Conservation (phyloP, 1,284 basidiomycete species). For the Ustilago bromivora region DNA sequence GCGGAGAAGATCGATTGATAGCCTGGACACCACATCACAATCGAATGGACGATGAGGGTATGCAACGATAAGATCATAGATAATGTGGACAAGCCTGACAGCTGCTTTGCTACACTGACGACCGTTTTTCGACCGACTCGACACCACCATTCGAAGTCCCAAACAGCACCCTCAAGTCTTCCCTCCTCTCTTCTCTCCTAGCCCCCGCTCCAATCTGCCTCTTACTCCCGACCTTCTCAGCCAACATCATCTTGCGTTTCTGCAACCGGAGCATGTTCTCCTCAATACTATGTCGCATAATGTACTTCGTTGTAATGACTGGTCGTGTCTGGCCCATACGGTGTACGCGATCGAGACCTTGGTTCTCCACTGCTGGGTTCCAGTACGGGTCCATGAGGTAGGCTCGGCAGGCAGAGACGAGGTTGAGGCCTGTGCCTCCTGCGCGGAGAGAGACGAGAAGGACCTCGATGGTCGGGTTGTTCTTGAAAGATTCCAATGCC, state of each 20-base stretch:
- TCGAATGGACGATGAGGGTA: not conserved
- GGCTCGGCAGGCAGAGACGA: slow-evolving; percentile 75
- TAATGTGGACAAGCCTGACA: not conserved
- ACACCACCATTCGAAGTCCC: slow-evolving; percentile 35
- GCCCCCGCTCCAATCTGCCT: slow-evolving; percentile 24
- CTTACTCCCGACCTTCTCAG: slow-evolving; percentile 61
- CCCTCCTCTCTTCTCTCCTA: slow-evolving; percentile 39
- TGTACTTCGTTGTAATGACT: slow-evolving; percentile 66
- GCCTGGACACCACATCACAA: not conserved
- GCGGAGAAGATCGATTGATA: not conserved
- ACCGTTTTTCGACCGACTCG: slow-evolving; percentile 19
- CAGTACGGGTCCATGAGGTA: slow-evolving; percentile 97
- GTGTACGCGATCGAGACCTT: slow-evolving; percentile 66
- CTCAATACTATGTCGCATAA: slow-evolving; percentile 67
- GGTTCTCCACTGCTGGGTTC: slow-evolving; percentile 90
- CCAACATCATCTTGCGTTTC: slow-evolving; percentile 65
- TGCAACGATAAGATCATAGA: not conserved
- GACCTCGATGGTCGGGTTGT: slow-evolving; percentile 60
- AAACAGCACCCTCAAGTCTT: slow-evolving; percentile 60
- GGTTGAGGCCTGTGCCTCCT: slow-evolving; percentile 77
- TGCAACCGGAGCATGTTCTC: slow-evolving; percentile 68
- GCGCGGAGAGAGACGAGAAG: slow-evolving; percentile 65
- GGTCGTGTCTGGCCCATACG: slow-evolving; percentile 64
- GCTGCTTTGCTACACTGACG: not conserved
- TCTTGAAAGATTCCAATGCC: slow-evolving; percentile 58